Base-by-base conservation (phyloP, 2,329 filamentous ascomycete genomes). In the Aspergillus pseudotamarii region DNA sequence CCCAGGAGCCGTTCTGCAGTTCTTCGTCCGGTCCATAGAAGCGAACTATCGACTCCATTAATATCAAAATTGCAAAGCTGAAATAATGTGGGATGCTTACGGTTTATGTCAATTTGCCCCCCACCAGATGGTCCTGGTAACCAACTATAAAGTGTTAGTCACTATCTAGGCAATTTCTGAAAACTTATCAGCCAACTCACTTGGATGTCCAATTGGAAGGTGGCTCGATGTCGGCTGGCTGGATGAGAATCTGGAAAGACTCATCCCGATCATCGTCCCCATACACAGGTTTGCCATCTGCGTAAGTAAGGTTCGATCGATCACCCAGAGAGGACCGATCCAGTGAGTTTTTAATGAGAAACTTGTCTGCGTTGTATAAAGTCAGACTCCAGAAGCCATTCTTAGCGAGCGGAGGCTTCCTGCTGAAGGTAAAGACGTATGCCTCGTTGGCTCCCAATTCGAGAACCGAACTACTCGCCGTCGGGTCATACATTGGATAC, bases 361-460 rank as follows among this genome's bases (percentile, higher is more conserved):
- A 68, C 28, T 67, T 61, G 4, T 67, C 56, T 11, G 48, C 46
- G 65, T 71, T 63, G 55, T 77, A 74, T 19, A 66, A 62, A 0
- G 71, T 70, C 58, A 75, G 11, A 62, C 70, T 72, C 72, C 73
- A 74, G 61, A 74, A 76, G 0, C 72, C 72, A 19, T 32, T 32
- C 12, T 36, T 14, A 8, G 23, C 43, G 2, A 73, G 36, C 3
- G 62, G 63, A 19, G 72, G 72, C 60, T 71, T 71, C 21, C 68
- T 58, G 10, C 38, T 41, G 56, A 73, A 74, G 8, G 66, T 69
- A 30, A 72, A 62, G 2, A 71, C 23, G 50, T 71, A 70, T 4
- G 66, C 64, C 57, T 73, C 38, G 46, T 67, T 65, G 19, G 57
- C 21, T 5, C 36, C 55, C 43, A 65, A 48, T 26, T 36, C 14